Evolutionary conservation across 768 basidiomycete species (phyloP), one percentile per base, ranked within the genome.

Genomic region (Pleurotus pulmonarius): DNA sequence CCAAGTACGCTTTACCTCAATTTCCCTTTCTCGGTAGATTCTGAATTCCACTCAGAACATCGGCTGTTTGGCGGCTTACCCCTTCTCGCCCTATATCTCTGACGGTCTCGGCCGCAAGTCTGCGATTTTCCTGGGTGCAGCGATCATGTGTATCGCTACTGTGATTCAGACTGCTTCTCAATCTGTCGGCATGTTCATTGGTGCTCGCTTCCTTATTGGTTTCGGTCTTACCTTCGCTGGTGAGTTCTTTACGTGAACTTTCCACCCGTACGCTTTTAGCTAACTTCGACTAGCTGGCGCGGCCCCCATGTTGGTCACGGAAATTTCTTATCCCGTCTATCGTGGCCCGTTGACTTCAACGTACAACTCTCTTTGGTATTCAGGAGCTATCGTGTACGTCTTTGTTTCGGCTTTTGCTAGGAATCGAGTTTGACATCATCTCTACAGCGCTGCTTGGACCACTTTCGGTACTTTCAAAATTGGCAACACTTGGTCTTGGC

Each of bases 341-440:
- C 90, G 92, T 61, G 87, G 85, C 12, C 84, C 85, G 34, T 70
- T 94, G 57, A 93, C 89, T 12, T 85, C 88, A 2, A 71, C 83
- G 49, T 91, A 89, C 75, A 90, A 92, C 76, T 87, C 89, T 26
- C 84, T 92, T 58, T 93, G 92, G 90, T 91, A 90, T 67, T 85
- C 87, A 13, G 92, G 92, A 57, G 77, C 89, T 55, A 90, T 92
- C 66, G 65, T 92, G 84, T 86, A 60, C 44, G 82, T 74, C 40
- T 55, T 18, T 8, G 12, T 40, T 22, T 13, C 16, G 47, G 58
- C 60, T n/a, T 46, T 60, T 13, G 3, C 4, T 18, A 18, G 54
- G 18, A 53, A 48, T 20, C 24, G 15, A 46, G 1, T 24, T 53
- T 39, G 11, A 34, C 11, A 58, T 29, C 46, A 39, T 11, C 44